Conservation (phyloP, 495 filamentous ascomycete species). For the Tuber borchii region DNA sequence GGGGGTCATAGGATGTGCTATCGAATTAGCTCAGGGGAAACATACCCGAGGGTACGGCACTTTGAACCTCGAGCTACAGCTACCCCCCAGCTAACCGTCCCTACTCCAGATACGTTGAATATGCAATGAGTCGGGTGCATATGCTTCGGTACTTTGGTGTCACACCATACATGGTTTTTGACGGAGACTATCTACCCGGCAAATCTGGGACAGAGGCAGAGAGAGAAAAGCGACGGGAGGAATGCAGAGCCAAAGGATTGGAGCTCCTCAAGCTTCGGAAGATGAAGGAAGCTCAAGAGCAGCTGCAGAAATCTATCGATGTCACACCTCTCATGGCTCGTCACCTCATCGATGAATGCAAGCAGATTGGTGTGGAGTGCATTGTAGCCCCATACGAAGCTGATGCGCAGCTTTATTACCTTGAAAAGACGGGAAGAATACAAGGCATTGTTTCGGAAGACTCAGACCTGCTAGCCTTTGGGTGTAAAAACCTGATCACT, state of each 20-base stretch:
- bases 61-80: constrained; percentile 10
- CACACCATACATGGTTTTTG: constrained; percentile 87
- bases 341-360: constrained; percentile 84
- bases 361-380: constrained; percentile 69
- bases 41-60: constrained; percentile 70
- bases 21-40: constrained; percentile 81
- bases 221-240: constrained; percentile 53
- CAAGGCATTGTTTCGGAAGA: constrained; percentile 90
- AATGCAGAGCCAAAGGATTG: constrained; percentile 64
- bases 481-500: constrained; percentile 79
- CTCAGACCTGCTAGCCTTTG: constrained; percentile 93
- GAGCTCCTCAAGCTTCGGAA: constrained; percentile 75
- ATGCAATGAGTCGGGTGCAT: constrained; percentile 77
- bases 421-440: constrained; percentile 77
- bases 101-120: constrained; percentile 71
- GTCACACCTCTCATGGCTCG: constrained; percentile 94
- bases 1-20: constrained; percentile 80
- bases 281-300: constrained; percentile 68
- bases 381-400: constrained; percentile 97
- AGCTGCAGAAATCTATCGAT: constrained; percentile 93
- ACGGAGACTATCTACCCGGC: constrained; percentile 90
- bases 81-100: constrained; percentile 24
- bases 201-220: constrained; percentile 79
- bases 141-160: constrained; percentile 93
- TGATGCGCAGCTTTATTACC: constrained; percentile 88